phyloP scores from a whole-genome alignment of 2,329 filamentous ascomycete genomes.

The Scleromitrula shiraiana region DNA sequence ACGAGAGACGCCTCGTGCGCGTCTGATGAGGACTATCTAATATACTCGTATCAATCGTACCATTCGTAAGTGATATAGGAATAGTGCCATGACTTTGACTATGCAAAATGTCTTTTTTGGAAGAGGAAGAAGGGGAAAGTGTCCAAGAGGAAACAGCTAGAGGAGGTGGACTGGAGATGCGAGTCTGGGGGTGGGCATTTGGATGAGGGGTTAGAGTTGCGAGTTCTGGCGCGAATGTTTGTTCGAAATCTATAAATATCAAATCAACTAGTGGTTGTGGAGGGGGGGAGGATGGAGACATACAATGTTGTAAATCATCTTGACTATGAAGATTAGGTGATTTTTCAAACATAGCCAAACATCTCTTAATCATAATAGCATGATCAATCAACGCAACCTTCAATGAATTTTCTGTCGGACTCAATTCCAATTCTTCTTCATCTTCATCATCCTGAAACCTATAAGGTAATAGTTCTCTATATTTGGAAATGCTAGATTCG shows the following conservation, averaged over 20 bases:
- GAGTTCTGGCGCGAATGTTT: conserved; percentile 58
- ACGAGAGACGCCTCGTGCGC: conserved; percentile 5
- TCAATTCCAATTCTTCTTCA: conserved; percentile 41
- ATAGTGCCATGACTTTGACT: conserved; percentile 11
- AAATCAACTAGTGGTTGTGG: conserved; percentile 12
- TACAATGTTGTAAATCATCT: conserved; percentile 57
- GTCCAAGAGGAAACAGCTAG: conserved; percentile 32
- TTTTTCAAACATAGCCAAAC: conserved; percentile 60
- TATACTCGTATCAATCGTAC: conserved; percentile 20
- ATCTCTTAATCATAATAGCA: conserved; percentile 78
- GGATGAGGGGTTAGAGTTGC: conserved; percentile 47
- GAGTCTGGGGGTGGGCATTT: conserved; percentile 26
- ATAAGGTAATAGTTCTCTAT: conserved; percentile 64
- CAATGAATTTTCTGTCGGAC: conserved; percentile 66
- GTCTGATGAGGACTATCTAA: conserved; percentile 17
- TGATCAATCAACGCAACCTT: conserved; percentile 84
- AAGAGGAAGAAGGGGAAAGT: conserved; percentile 12
- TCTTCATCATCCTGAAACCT: conserved; percentile 32
- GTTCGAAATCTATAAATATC: conserved; percentile 48
- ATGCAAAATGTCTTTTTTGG: conserved; percentile 12
- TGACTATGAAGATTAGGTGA: conserved; percentile 47
- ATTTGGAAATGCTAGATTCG: conserved; percentile 69
- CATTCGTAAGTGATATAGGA: conserved; percentile 20
- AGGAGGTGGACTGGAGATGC: conserved; percentile 28
- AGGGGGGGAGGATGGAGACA: conserved; percentile 26